Evolutionary conservation across 1,284 basidiomycete genomes (phyloP), one percentile per base, ranked within the genome.

Genomic region (Athelia psychrophila): DNA sequence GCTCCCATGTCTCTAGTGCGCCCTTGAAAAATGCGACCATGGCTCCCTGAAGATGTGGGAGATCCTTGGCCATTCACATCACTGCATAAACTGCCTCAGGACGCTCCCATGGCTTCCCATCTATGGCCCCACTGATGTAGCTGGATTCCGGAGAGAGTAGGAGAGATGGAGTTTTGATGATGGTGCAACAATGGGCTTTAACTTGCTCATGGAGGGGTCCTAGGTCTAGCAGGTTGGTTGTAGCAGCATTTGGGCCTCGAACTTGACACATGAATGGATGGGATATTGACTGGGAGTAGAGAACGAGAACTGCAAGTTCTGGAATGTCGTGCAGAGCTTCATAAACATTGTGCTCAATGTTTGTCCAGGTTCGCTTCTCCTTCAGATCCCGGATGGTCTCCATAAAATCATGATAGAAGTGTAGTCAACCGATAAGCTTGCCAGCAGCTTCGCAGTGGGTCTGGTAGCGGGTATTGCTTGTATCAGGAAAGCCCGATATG

Each of bases 331-430:
- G 50, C 2, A 71, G 55, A 10, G 59, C 69, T 4, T 63, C 57
- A 15, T 47, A 58, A 8, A 70, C 47, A 56, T 71, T 73, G 22
- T 51, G 25, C 19, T 70, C 67, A 42, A 69, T 64, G 45, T 70
- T 58, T 25, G 52, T 68, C 19, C 59, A 60, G 2, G 24, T 47
- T 3, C 38, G 35, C 2, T 44, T 55, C 5, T 60, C 52, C 53
- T 72, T 73, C 19, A 57, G 60, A 50, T 63, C 56, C 2, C 50
- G 52, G 24, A 66, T 53, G 12, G 54, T 33, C 5, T 58, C 53
- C 4, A 71, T 52, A 42, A 61, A 64, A 1, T 58, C 45, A 10
- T 59, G 44, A 16, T 61, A 42, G 19, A 20, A 30, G 23, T 30
- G 9, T 25, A 44, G 22, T 27, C 53, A 24, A 3, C 47, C 20